Percentiles rank a stretch among this genome's conserved stretches.
phyloP scores from a whole-genome alignment of 345 rosid genomes.

The Passiflora organensis region DNA sequence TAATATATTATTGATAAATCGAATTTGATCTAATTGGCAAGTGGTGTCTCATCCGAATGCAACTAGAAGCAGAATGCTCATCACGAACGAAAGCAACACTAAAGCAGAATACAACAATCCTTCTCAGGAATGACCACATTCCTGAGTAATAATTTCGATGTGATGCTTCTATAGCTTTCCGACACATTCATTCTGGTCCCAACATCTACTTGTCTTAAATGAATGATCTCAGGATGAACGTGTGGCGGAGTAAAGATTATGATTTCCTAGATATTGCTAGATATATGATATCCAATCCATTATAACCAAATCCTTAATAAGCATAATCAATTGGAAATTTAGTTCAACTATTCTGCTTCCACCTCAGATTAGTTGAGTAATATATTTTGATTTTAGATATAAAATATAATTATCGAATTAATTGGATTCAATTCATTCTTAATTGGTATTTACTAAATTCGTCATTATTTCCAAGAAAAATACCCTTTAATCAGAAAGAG shows the following conservation, averaged over 20 bases:
- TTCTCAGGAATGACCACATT: slow-evolving; percentile 14
- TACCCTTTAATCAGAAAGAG: too few relatives aligned
- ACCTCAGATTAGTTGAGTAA: too few relatives aligned
- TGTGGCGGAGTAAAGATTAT: slow-evolving; percentile 20
- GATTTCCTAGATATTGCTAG: slow-evolving; percentile 4
- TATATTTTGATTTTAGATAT: too few relatives aligned
- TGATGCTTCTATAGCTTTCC: slow-evolving; percentile 14
- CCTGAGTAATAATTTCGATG: slow-evolving; percentile 25
- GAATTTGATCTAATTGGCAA: neutral
- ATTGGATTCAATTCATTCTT: too few relatives aligned
- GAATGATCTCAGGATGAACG: slow-evolving; percentile 21
- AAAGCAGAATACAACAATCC: slow-evolving; percentile 16
- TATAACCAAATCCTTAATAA: slow-evolving; percentile 10
- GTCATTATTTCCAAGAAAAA: too few relatives aligned
- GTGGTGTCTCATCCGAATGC: slow-evolving; percentile 12
- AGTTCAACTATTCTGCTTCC: neutral
- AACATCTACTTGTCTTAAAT: neutral
- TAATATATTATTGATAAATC: too few relatives aligned
- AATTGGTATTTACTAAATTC: too few relatives aligned
- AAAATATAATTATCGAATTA: too few relatives aligned
- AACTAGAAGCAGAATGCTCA: slow-evolving; percentile 4
- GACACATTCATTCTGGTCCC: slow-evolving; percentile 14
- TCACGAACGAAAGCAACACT: slow-evolving; percentile 1
- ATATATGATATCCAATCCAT: slow-evolving; percentile 26
- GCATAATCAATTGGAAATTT: slow-evolving; percentile 8